Base-by-base conservation (phyloP, 2,329 filamentous ascomycete species). In the Colletotrichum australisinense region DNA sequence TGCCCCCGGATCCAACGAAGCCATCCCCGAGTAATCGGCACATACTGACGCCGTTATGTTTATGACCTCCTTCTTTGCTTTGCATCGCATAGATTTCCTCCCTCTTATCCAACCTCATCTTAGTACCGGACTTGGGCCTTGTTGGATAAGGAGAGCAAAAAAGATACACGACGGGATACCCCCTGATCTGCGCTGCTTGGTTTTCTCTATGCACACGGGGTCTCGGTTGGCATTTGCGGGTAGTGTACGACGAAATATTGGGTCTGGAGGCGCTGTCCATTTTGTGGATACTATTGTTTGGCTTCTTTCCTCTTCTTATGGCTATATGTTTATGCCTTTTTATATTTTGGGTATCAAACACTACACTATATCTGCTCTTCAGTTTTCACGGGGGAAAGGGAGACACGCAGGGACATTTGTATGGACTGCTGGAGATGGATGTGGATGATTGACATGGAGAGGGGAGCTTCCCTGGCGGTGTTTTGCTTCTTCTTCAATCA, bases 1-100 rank as follows among this genome's bases (percentile, higher is more conserved):
- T 38, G 60, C 59, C 42, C 42, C 42, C 42, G 42, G 42, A 26
- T 38, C 55, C 38, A 69, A 53, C 30, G 73, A 75, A 30, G 52
- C 72, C 24, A 75, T 75, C 42, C 74, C 74, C 49, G 74, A 75
- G 72, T 75, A 73, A 71, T 73, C 24, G 60, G 35, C 28, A 69
- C 53, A 64, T 56, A n/a, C 56, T 64, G 62, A 73, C 69, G 62
- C 49, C 46, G 30, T 73, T 71, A 73, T 71, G 71, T 71, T 73
- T 73, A 73, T 73, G 71, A 73, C 56, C 49, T 72, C 22, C 46
- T 28, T 56, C 22, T 56, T 65, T 57, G 67, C 67, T 70, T 35
- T 70, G 67, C 70, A 12, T 52, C 67, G 67, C 62, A 73, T 62
- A 26, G 19, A 32, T 35, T 70, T 69, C 49, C 30, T 30, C 30